Conservation (phyloP, 225 moss, liverwort and hornwort species). For the Straminergon stramineum region DNA sequence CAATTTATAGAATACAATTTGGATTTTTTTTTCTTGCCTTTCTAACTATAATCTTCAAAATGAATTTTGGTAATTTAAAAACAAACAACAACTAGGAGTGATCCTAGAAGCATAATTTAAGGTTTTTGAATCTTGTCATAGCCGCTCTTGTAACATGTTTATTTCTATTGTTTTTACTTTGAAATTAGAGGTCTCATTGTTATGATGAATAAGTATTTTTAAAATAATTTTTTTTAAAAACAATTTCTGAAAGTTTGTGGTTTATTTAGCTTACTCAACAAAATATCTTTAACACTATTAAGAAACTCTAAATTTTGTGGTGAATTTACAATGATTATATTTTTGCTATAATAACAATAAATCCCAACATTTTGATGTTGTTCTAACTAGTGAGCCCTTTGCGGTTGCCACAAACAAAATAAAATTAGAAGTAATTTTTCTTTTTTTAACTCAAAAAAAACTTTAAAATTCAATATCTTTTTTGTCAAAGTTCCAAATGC, state of each 20-base stretch:
- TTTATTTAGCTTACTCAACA: too few species aligned
- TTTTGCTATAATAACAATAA: too few species aligned
- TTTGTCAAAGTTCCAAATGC: too few species aligned
- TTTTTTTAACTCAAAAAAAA: too few species aligned
- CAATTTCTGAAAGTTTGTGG: not conserved
- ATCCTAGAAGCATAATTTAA: not conserved
- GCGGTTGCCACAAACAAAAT: too few species aligned
- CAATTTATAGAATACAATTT: too few species aligned
- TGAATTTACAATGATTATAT: not conserved
- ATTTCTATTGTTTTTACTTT: not conserved
- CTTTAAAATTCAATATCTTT: too few species aligned
- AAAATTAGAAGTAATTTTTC: too few species aligned
- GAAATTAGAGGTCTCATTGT: not conserved
- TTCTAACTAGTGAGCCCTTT: too few species aligned
- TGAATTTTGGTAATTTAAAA: not conserved
- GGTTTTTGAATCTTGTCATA: too few species aligned
- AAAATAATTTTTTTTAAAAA: fast-evolving
- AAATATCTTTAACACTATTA: not conserved
- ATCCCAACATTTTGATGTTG: too few species aligned
- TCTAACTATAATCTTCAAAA: not conserved
- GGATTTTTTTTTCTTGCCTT: not conserved
- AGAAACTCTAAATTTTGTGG: fast-evolving
- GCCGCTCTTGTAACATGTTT: not conserved
- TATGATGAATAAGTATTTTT: not conserved
- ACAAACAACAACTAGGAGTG: not conserved